These are phyloP conservation scores for Phoenix roebelenii DNA, from an alignment of 176 grass and related monocot species.

Conservation along the genomic window DNA sequence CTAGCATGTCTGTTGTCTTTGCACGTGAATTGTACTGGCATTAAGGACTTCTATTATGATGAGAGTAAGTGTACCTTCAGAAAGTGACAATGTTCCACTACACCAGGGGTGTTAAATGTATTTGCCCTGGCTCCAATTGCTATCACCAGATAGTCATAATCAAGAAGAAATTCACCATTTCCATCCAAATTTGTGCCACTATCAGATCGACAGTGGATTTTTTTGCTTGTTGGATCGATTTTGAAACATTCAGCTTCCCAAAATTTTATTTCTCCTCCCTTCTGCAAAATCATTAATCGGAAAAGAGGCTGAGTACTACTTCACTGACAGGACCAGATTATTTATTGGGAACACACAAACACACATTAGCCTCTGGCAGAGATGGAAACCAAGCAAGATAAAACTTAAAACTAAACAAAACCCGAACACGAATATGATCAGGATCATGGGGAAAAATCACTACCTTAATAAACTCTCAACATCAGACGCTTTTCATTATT, in stretches of 20 bases:
- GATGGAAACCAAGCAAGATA: not conserved
- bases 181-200: slow-evolving; percentile 76
- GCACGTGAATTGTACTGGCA: not conserved
- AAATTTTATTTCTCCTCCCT: slow-evolving; percentile 73
- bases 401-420: not conserved
- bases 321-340: slow-evolving; percentile 4
- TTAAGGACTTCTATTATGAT: not conserved
- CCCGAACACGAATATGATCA: too few relatives aligned
- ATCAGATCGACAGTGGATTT: slow-evolving; percentile 61
- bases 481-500: too few relatives aligned
- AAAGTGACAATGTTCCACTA: slow-evolving; percentile 81
- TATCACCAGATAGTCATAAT: slow-evolving; percentile 85
- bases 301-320: not conserved
- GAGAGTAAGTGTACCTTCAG: slow-evolving; percentile 52
- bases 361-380: not conserved
- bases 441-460: too few relatives aligned
- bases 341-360: not conserved
- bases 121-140: slow-evolving; percentile 71
- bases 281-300: slow-evolving; percentile 31
- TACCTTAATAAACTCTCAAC: too few relatives aligned
- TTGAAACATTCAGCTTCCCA: slow-evolving; percentile 97
- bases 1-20: not conserved
- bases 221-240: slow-evolving; percentile 66
- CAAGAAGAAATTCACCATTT: slow-evolving; percentile 67
- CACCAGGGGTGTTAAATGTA: slow-evolving; percentile 92